These are phyloP conservation scores for Phytophthora pinifolia DNA, from an alignment of 352 stramenopile genomes.

Conservation along the genomic window DNA sequence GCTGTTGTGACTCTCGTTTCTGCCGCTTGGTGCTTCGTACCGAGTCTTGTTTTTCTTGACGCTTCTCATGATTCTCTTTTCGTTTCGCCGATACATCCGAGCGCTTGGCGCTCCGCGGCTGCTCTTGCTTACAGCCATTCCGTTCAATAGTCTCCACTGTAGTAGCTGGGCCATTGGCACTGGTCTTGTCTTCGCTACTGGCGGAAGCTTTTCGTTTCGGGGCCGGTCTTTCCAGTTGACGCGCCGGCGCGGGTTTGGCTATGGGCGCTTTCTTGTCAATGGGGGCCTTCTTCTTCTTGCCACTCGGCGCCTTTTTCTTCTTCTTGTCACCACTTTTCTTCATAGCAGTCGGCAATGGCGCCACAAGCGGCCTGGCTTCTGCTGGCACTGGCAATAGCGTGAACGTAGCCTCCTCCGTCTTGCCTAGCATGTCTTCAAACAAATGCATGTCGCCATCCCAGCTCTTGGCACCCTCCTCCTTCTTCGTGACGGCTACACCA, in stretches of 20 bases:
- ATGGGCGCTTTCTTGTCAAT: conserved; percentile 7
- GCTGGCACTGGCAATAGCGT: conserved; percentile 16
- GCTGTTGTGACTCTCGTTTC: conserved; percentile 18
- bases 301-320: neutral
- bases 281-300: conserved; percentile 7
- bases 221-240: conserved; percentile 13
- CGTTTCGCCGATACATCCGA: neutral
- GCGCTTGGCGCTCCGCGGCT: conserved; percentile 15
- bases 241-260: neutral
- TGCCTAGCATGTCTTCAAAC: conserved; percentile 49
- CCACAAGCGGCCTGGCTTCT: neutral
- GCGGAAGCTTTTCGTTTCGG: conserved; percentile 17
- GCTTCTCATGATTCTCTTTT: conserved; percentile 9
- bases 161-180: conserved; percentile 1
- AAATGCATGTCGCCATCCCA: conserved; percentile 61
- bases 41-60: conserved; percentile 2
- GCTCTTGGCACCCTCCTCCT: conserved; percentile 32
- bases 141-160: conserved; percentile 6
- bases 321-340: conserved; percentile 17
- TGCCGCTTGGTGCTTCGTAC: conserved; percentile 22
- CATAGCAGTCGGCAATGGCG: neutral
- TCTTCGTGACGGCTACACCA: conserved; percentile 25
- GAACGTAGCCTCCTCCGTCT: conserved; percentile 25
- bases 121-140: conserved; percentile 6
- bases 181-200: conserved; percentile 10